Base-by-base conservation (phyloP, 2,329 filamentous ascomycete species). In the Trichoderma sp. region DNA sequence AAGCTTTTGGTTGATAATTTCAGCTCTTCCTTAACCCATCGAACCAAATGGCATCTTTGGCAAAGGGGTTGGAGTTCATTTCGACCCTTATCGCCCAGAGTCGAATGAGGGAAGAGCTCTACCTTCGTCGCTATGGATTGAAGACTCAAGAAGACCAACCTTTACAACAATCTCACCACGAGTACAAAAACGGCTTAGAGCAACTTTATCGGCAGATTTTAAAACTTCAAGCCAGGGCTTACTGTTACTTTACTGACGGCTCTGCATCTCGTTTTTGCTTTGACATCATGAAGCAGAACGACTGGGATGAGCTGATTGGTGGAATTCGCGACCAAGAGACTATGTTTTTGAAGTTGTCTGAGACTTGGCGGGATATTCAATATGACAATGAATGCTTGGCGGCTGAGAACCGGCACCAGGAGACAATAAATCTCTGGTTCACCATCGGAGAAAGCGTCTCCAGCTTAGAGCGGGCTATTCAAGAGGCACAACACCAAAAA, bases 31-130 rank as follows among this genome's bases (percentile, higher is more conserved):
- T 58, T 47, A 56, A 58, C n/a, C 40, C 63, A 16, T 33, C 21
- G 8, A 21, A 47, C 19, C 63, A 66, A 66, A 37, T 37, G 31
- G 19, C 37, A 58, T 57, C 63, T 11, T 37, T 66, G 1, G 63
- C 63, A 43, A 49, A 58, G 5, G 53, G 63, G 11, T 6, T 66
- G 14, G 53, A 58, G 14, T 58, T 58, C 37, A 27, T 66, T 37
- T 66, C 63, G 35, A n/a, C 31, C 3, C 53, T 66, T 21, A 66
- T 66, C 10, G 29, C 40, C 19, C 63, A 66, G 21, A 37, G 53
- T n/a, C 53, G 35, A 27, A 66, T 66, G 63, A 31, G 63, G n/a
- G 63, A 66, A 27, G 53, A 66, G 27, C 63, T 58, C 10, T 58
- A 58, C 47, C 1, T 49, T 66, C 47, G 63, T 19, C n/a, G 31